Percentiles rank a stretch among this genome's conserved stretches.
Conservation (phyloP, 345 rosid genomes). For the Linum trigynum region DNA sequence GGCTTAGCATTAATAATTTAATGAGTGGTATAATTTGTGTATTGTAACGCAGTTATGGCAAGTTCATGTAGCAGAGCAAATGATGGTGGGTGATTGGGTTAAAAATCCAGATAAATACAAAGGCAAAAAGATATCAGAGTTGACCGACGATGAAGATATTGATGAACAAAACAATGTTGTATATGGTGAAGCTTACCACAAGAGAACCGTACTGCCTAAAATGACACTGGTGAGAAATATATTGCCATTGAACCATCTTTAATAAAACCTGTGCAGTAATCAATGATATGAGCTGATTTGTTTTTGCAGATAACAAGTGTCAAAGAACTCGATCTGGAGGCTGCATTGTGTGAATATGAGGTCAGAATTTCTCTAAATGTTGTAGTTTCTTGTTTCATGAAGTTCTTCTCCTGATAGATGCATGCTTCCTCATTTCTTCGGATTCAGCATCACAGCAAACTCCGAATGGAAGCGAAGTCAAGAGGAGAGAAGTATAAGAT, state of each 20-base stretch:
- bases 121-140: slow-evolving; percentile 66
- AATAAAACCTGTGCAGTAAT: background rate
- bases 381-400: background rate
- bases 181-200: slow-evolving; percentile 51
- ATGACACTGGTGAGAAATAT: slow-evolving; percentile 44
- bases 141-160: slow-evolving; percentile 65
- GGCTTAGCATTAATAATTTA: no score
- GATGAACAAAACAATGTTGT: slow-evolving; percentile 57
- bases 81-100: slow-evolving; percentile 82
- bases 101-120: slow-evolving; percentile 76
- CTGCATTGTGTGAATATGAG: slow-evolving; percentile 86
- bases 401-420: background rate
- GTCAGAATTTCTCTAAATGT: slow-evolving; percentile 23
- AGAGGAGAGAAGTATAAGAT: slow-evolving; percentile 76
- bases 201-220: slow-evolving; percentile 56
- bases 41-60: slow-evolving; percentile 72
- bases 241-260: slow-evolving; percentile 3
- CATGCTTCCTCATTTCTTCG: background rate
- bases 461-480: slow-evolving; percentile 55
- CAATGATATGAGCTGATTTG: background rate
- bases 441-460: slow-evolving; percentile 57
- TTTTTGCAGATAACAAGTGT: slow-evolving; percentile 72
- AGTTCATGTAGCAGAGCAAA: slow-evolving; percentile 82
- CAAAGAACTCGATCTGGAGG: slow-evolving; percentile 82
- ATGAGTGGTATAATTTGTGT: background rate